Percentiles rank a stretch among this genome's conserved stretches.
Evolutionary conservation across 306 rosid species (phyloP).

Genomic region (Inga leiocalycina): DNA sequence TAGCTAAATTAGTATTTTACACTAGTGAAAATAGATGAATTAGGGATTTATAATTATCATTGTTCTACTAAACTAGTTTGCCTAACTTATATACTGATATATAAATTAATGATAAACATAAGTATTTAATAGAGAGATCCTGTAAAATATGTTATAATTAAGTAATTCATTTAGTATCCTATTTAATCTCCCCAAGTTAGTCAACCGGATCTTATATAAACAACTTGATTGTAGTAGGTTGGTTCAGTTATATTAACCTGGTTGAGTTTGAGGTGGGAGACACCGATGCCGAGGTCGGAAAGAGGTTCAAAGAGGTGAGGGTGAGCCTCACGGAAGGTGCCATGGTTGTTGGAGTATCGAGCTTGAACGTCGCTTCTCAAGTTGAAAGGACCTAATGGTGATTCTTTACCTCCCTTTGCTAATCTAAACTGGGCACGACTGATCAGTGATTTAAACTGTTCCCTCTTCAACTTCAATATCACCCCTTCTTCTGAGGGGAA

Average conservation of each 20-base stretch:
- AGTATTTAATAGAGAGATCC: no score
- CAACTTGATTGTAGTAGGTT: background rate
- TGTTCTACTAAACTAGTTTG: no score
- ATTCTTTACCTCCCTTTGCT: background rate
- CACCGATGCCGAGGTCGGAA: conserved; percentile 14
- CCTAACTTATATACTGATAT: no score
- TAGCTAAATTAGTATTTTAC: no score
- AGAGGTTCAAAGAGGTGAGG: conserved; percentile 20
- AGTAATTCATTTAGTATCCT: no score
- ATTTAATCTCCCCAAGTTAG: no score
- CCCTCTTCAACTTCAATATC: conserved; percentile 27
- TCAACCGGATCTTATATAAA: no score
- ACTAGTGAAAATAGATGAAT: no score
- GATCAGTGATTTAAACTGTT: conserved; percentile 25
- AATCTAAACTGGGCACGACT: conserved; percentile 23
- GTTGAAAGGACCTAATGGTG: conserved; percentile 37
- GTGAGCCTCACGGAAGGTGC: conserved; percentile 32
- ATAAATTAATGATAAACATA: no score
- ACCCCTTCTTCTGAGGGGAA: conserved; percentile 23
- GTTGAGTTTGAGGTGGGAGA: background rate
- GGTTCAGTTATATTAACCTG: conserved; percentile 17
- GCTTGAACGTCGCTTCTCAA: conserved; percentile 11
- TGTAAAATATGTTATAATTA: no score
- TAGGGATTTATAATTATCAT: no score
- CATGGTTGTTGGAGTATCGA: conserved; percentile 35